These are phyloP conservation scores for Dendrocalamus sinicus DNA, from an alignment of 176 grass and related monocot genomes.

Conservation along the genomic window DNA sequence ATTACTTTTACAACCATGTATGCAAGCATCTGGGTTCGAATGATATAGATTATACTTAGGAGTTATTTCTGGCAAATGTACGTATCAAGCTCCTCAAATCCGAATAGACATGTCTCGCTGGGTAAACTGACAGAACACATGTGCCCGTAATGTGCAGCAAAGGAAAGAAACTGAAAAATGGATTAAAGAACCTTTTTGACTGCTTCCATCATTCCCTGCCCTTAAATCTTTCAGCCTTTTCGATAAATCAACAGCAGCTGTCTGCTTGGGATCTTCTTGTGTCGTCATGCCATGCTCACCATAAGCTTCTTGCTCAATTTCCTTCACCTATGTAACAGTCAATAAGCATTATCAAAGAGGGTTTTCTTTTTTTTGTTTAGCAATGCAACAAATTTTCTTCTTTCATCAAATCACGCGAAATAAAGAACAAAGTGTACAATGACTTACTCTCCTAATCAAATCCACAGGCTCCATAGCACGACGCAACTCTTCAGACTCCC, in stretches of 20 bases:
- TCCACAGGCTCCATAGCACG: slow-evolving; percentile 82
- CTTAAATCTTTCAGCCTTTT: slow-evolving; percentile 80
- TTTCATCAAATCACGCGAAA: background rate
- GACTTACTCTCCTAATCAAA: slow-evolving; percentile 87
- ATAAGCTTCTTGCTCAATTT: slow-evolving; percentile 84
- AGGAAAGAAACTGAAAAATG: background rate
- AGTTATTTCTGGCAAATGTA: background rate
- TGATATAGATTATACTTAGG: background rate
- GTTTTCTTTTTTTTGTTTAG: background rate
- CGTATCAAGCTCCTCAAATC: background rate
- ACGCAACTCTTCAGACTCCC: slow-evolving; percentile 82
- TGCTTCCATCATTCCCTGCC: slow-evolving; percentile 77
- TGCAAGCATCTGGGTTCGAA: slow-evolving; percentile 6
- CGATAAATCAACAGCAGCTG: slow-evolving; percentile 85
- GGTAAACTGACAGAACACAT: background rate
- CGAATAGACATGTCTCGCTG: background rate
- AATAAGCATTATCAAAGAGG: slow-evolving; percentile 1
- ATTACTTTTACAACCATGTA: background rate
- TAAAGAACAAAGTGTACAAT: background rate
- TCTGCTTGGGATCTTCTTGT: slow-evolving; percentile 71
- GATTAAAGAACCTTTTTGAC: slow-evolving; percentile 75
- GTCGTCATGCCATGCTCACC: slow-evolving; percentile 54
- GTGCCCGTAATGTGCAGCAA: background rate
- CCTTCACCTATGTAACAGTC: slow-evolving; percentile 67
- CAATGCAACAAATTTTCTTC: background rate